Base-by-base conservation (phyloP, 1,139 yeast species). In the Candida smagusa region DNA sequence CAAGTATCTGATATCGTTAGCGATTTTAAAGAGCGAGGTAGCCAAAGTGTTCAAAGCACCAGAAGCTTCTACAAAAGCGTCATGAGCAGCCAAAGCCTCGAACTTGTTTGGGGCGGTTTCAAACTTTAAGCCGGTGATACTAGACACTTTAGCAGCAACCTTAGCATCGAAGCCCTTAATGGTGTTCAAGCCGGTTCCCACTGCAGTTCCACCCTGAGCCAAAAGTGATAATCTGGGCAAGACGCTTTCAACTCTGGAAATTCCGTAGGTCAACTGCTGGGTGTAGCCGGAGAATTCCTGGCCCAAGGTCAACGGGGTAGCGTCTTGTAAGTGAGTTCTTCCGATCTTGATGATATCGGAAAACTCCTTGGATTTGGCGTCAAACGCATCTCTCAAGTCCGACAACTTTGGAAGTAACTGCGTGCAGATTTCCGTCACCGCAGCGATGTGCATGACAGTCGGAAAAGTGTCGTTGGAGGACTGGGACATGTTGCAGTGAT, bases 151-250 rank as follows among this genome's bases (percentile, higher is more conserved):
- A 21, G 38, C 41, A 13, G 55, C 55, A 21, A 51, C 46, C 43
- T 42, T 46, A 31, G 36, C 43, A 32, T 51, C 55, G 36, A 46
- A 51, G 5, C 53, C 53, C 39, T 49, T 47, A 21, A 32, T 38
- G 34, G 55, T 51, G 43, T 51, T 51, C 37, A 51, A 45, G 2
- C 55, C 55, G 35, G 55, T 51, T 22, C 55, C 55, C 7, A 51
- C 55, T 22, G 55, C 55, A 30, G 55, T 51, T 25, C 55, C 55
- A 42, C 55, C 55, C 35, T 51, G 55, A 9, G 55, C 55, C 45
- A 51, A 47, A 26, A 38, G 42, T n/a, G 45, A 42, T 34, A 51
- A 45, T 41, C 52, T 45, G n/a, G 55, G 55, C 28, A 51, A 41
- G 12, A 45, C 40, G 35, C 36, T 45, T 30, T 51, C 52, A 28